phyloP scores from a whole-genome alignment of 2,329 filamentous ascomycete genomes.

The Aureobasidium sp. region DNA sequence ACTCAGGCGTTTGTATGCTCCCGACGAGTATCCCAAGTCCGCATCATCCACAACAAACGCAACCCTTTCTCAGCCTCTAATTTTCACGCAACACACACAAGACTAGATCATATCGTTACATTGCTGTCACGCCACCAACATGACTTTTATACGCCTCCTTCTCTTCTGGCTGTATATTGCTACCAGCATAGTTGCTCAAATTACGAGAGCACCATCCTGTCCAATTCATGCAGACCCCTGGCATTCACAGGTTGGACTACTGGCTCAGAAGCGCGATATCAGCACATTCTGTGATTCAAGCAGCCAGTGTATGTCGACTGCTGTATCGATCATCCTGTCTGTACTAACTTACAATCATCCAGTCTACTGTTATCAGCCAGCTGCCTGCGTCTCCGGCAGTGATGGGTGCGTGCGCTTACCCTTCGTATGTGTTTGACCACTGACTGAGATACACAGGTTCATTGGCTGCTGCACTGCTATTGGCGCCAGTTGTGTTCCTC shows the following conservation, averaged over 20 bases:
- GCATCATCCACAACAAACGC: background rate
- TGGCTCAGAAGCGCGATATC: background rate
- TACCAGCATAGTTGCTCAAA: background rate
- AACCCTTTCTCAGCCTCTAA: background rate
- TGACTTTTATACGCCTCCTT: background rate
- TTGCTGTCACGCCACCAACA: background rate
- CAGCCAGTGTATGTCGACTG: background rate
- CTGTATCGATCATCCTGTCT: background rate
- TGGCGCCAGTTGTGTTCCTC: conserved; percentile 15
- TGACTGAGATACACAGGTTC: background rate
- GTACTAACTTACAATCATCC: background rate
- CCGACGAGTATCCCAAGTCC: background rate
- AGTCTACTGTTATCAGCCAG: conserved; percentile 1
- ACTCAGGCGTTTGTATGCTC: background rate
- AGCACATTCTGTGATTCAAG: background rate
- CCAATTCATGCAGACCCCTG: background rate
- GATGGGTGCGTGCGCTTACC: background rate
- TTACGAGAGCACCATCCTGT: background rate
- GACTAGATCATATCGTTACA: background rate
- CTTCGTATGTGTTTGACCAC: background rate
- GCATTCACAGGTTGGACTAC: background rate
- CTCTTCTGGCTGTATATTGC: background rate
- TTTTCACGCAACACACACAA: background rate
- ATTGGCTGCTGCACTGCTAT: conserved; percentile 21
- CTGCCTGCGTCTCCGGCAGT: background rate